Percentiles rank a stretch among this genome's conserved stretches.
phyloP scores from a whole-genome alignment of 2,329 filamentous ascomycete genomes.

The Verticillium nonalfalfae region DNA sequence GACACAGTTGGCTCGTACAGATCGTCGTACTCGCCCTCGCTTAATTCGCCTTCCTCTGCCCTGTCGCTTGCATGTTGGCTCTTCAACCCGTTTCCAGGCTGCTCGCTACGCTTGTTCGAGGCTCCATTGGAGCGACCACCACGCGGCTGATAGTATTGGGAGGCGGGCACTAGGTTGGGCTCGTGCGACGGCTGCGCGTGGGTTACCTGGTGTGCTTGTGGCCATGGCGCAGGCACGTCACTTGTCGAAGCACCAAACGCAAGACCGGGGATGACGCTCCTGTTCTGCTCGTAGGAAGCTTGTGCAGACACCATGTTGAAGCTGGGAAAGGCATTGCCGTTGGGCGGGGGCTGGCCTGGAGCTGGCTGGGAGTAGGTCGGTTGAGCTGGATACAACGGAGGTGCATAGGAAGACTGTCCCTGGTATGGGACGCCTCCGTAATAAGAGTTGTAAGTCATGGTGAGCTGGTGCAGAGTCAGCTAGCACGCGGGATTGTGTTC shows the following conservation, averaged over 20 bases:
- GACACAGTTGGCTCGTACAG: constrained; percentile 37
- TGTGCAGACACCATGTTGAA: not conserved
- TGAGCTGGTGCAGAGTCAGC: not conserved
- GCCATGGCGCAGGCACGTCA: not conserved
- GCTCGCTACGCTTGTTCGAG: not conserved
- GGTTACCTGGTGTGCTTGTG: constrained; percentile 4
- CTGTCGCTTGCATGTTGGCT: constrained; percentile 7
- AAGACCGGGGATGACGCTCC: constrained; percentile 18
- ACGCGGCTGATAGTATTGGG: constrained; percentile 8
- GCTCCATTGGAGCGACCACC: constrained; percentile 12
- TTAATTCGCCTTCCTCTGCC: constrained; percentile 70
- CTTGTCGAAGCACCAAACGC: constrained; percentile 9
- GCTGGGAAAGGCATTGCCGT: not conserved
- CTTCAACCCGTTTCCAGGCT: not conserved
- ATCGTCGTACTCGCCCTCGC: constrained; percentile 59
- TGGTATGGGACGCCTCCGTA: constrained; percentile 14
- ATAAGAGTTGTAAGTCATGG: constrained; percentile 33
- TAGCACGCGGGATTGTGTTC: not conserved
- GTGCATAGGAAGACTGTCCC: constrained; percentile 13
- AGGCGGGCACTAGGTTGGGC: constrained; percentile 11
- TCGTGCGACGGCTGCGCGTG: constrained; percentile 6
- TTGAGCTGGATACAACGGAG: constrained; percentile 6
- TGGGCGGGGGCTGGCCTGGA: constrained; percentile 2
- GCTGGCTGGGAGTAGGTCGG: constrained; percentile 2
- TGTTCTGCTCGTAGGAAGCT: constrained; percentile 11